phyloP scores from a whole-genome alignment of 345 rosid species.

The Melaleuca alternifolia region DNA sequence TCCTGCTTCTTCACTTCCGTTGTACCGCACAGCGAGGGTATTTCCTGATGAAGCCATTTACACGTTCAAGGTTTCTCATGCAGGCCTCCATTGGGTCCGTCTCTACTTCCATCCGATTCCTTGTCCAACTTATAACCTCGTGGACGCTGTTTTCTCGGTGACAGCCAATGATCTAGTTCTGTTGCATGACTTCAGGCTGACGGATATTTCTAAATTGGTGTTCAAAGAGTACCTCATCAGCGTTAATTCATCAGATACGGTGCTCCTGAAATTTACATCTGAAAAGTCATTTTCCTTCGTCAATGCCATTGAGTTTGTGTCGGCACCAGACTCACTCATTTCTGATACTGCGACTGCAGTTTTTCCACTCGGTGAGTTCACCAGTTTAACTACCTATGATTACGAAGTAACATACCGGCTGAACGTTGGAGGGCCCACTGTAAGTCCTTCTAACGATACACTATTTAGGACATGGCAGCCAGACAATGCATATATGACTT shows the following conservation, averaged over 20 bases:
- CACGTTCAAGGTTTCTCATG: constrained; percentile 31
- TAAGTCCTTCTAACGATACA: constrained; percentile 44
- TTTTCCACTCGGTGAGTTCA: constrained; percentile 27
- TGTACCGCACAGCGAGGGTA: constrained; percentile 38
- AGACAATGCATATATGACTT: constrained; percentile 34
- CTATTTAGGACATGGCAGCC: constrained; percentile 63
- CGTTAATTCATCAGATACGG: constrained; percentile 11
- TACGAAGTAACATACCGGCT: constrained; percentile 49
- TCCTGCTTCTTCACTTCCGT: constrained; percentile 6
- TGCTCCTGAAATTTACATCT: constrained; percentile 52
- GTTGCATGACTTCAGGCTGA: constrained; percentile 42
- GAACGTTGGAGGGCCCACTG: constrained; percentile 54
- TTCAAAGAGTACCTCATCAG: constrained; percentile 68
- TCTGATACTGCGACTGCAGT: constrained; percentile 41
- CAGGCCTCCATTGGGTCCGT: constrained; percentile 72
- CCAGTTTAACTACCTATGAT: constrained; percentile 35
- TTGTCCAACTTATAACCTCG: constrained; percentile 42
- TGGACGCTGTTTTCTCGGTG: constrained; percentile 42
- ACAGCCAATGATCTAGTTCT: constrained; percentile 50
- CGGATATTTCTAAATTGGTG: constrained; percentile 9
- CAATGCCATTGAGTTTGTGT: constrained; percentile 64
- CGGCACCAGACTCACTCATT: constrained; percentile 48
- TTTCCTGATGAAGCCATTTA: constrained; percentile 35
- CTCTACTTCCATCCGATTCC: constrained; percentile 68
- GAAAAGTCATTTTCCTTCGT: constrained; percentile 46